A percentile compares a stretch with the other conserved stretches of the same genome.
phyloP scores from a whole-genome alignment of 495 filamentous ascomycete species.

The Aspergillus bridgeri region DNA sequence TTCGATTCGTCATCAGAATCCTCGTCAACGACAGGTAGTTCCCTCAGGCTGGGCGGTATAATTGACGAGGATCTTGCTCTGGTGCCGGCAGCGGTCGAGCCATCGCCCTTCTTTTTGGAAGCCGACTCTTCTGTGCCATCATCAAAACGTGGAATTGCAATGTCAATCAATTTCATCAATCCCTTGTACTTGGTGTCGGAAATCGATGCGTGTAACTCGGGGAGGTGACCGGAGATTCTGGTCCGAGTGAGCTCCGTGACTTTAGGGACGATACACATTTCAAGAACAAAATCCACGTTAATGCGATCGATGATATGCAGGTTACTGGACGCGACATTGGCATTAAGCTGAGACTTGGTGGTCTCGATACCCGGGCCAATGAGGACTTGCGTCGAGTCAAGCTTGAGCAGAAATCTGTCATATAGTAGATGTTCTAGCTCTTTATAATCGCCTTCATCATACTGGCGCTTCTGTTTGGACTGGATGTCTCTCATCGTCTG shows the following conservation, averaged over 20 bases:
- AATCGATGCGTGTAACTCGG: conserved; percentile 84
- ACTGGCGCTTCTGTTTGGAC: conserved; percentile 82
- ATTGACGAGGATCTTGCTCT: conserved; percentile 57
- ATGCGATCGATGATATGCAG: conserved; percentile 94
- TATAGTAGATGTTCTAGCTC: conserved; percentile 89
- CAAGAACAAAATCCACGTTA: conserved; percentile 91
- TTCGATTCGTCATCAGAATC: conserved; percentile 62
- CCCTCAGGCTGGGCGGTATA: conserved; percentile 61
- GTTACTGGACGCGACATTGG: conserved; percentile 63
- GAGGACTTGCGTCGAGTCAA: conserved; percentile 89
- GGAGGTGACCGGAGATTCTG: conserved; percentile 83
- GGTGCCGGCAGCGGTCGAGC: conserved; percentile 29
- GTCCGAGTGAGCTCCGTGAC: conserved; percentile 91
- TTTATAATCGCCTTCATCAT: conserved; percentile 84
- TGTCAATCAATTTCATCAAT: conserved; percentile 92
- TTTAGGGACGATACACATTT: conserved; percentile 91
- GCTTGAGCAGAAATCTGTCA: conserved; percentile 87
- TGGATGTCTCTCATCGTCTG: conserved; percentile 84
- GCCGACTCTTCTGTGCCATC: conserved; percentile 35
- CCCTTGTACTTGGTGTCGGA: conserved; percentile 96
- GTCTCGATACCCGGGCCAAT: conserved; percentile 93
- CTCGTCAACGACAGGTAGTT: conserved; percentile 75
- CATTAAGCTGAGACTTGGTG: conserved; percentile 77
- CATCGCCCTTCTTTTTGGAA: conserved; percentile 25
- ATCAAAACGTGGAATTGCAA: conserved; percentile 84